Base-by-base conservation (phyloP, 1,284 basidiomycete species). In the Xerocomus minutiporus region DNA sequence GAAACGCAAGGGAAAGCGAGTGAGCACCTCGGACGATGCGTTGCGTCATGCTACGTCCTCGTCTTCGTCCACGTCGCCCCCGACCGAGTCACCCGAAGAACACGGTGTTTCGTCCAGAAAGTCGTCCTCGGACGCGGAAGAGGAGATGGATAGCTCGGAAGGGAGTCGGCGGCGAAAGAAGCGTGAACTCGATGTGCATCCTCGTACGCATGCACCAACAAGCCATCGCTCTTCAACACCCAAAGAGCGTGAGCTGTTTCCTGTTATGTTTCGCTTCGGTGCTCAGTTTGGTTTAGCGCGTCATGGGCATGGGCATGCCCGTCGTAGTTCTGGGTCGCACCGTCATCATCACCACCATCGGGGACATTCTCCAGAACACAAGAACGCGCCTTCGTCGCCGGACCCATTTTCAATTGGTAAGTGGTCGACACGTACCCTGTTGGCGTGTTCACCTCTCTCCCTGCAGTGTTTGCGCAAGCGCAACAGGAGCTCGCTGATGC, bases 361-460 rank as follows among this genome's bases (percentile, higher is more conserved):
- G 9, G 45, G 29, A 1, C 48, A 52, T 32, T n/a, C 41, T 5
- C 40, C 52, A 28, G 56, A 60, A 17, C 34, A 45, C 28, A 53
- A 28, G 32, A 26, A 42, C 3, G 1, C 23, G 23, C 39, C 49
- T 1, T 3, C 52, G 0, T 50, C 58, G 6, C 57, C 55, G 1
- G 62, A 66, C 52, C 56, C 59, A 8, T 64, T 64, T 34, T 54
- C 64, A 17, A 43, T 45, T 11, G 63, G 63, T 69, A 9, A 47
- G 61, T 15, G 5, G 32, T 28, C 8, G 15, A n/a, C 3, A 8
- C 15, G 6, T 43, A 28, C 28, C 15, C 40, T 29, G 9, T 28
- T 4, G 34, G 13, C 29, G 13, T 32, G 23, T 39, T 50, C 8
- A 50, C 4, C 2, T 11, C 8, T 23, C 3, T 11, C 26, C n/a